These are phyloP conservation scores for Fraxinus quadrangulata DNA, from an alignment of 257 asterid genomes.

Conservation along the genomic window DNA sequence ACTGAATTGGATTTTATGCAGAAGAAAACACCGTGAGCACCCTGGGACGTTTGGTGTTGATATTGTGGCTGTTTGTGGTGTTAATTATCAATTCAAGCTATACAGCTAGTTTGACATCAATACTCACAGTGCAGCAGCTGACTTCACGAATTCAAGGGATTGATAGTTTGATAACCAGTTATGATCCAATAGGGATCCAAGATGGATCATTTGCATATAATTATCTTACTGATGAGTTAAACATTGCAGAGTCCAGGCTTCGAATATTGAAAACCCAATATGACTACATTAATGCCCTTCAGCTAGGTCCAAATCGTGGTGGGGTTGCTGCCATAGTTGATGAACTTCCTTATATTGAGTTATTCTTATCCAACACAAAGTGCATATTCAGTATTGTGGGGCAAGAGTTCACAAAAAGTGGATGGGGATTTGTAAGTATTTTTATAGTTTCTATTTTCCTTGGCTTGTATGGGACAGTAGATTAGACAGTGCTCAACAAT, in stretches of 20 bases:
- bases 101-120: conserved; percentile 15
- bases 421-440: conserved; percentile 29
- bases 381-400: conserved; percentile 19
- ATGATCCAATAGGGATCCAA: conserved; percentile 22
- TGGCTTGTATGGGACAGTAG: background rate
- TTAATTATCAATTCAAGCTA: conserved; percentile 24
- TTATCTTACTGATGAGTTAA: conserved; percentile 18
- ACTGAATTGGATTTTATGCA: conserved; percentile 10
- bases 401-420: conserved; percentile 20
- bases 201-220: conserved; percentile 25
- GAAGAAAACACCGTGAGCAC: conserved; percentile 25
- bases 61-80: conserved; percentile 27
- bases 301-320: conserved; percentile 17
- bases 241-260: conserved; percentile 17
- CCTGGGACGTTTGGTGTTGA: conserved; percentile 20
- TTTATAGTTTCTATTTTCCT: background rate
- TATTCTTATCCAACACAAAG: conserved; percentile 7
- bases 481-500: background rate
- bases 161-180: conserved; percentile 8
- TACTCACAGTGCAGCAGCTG: conserved; percentile 23
- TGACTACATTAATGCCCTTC: conserved; percentile 13
- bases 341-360: conserved; percentile 21
- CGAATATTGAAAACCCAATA: conserved; percentile 3
- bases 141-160: conserved; percentile 21
- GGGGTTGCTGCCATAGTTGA: conserved; percentile 26